Evolutionary conservation across 495 filamentous ascomycete genomes (phyloP), one percentile per base, ranked within the genome.

Genomic region (Delitschia confertaspora): DNA sequence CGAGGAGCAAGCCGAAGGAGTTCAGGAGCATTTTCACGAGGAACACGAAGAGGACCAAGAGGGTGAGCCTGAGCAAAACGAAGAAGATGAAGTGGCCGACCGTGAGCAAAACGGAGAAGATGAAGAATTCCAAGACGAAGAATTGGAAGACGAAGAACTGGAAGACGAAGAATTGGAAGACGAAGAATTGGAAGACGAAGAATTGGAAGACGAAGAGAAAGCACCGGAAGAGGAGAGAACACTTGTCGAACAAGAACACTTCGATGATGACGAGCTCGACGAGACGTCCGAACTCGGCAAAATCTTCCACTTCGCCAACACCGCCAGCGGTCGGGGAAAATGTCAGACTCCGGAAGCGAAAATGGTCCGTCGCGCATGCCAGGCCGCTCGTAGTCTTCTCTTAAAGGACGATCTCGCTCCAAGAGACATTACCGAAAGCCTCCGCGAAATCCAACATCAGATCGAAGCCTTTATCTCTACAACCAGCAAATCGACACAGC

Each of bases 331-430:
- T n/a, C 21, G 19, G 4, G 46, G 46, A 2, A 8, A 3, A 13
- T 43, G 38, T 18, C 37, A 37, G 25, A 49, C 46, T 14, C 17
- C 9, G n/a, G 20, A 30, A 6, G 46, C 20, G 1, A 18, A 18
- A 3, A 18, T 2, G 13, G 23, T 50, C 2, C 7, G 22, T 5
- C 4, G 14, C 1, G 33, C 22, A 14, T 44, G 38, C 21, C 17
- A 19, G 13, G 2, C 9, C 13, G 33, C 40, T 1, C n/a, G 23
- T 3, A 16, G 39, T 6, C 22, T 43, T 20, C 18, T 50, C 7
- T 9, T 3, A 1, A 13, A 44, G 6, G 4, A 24, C 1, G 40
- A 47, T 18, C 6, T 38, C 3, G 10, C 23, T 1, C 3, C 4
- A n/a, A 19, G 33, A 24, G 41, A 51, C 13, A 32, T 45, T 11